Conservation (phyloP, 2,329 filamentous ascomycete species). For the Phialophora tarda region DNA sequence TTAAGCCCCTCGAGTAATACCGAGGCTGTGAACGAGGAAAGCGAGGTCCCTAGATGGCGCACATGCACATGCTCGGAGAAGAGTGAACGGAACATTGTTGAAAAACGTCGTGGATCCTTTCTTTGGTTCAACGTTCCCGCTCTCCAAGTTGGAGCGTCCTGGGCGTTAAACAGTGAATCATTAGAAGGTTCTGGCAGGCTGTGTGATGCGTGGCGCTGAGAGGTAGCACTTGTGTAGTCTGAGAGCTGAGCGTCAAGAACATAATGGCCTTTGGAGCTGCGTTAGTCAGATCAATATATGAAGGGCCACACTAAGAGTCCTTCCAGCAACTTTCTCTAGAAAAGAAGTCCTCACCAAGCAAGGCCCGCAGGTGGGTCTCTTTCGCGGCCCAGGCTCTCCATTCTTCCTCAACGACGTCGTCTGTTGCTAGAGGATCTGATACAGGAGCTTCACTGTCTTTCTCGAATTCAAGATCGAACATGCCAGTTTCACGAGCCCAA, state of each 20-base stretch:
- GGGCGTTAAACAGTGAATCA: slow-evolving; percentile 50
- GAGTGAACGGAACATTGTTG: slow-evolving; percentile 47
- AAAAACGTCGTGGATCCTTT: background rate
- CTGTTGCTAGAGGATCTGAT: slow-evolving; percentile 43
- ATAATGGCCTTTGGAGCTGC: slow-evolving; percentile 48
- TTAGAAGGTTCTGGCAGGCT: slow-evolving; percentile 48
- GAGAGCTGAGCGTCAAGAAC: slow-evolving; percentile 53
- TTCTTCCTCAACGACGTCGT: slow-evolving; percentile 45
- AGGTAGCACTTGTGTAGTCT: slow-evolving; percentile 51
- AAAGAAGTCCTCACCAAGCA: slow-evolving; percentile 33
- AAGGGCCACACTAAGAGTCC: background rate
- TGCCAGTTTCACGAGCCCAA: slow-evolving; percentile 54
- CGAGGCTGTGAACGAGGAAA: slow-evolving; percentile 18
- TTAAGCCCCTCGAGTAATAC: slow-evolving; percentile 52
- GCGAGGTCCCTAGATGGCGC: slow-evolving; percentile 14
- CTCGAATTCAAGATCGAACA: slow-evolving; percentile 46
- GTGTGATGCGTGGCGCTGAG: slow-evolving; percentile 52
- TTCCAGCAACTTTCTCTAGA: background rate
- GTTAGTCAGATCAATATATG: background rate
- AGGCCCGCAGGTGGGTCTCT: slow-evolving; percentile 53
- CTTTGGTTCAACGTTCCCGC: slow-evolving; percentile 39
- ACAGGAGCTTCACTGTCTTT: slow-evolving; percentile 44
- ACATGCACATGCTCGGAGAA: slow-evolving; percentile 49
- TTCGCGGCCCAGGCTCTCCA: slow-evolving; percentile 53
- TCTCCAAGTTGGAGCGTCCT: slow-evolving; percentile 39